Evolutionary conservation across 139 green algal species (phyloP), one percentile per base, ranked within the genome.

Genomic region (Tetradesmus obliquus): DNA sequence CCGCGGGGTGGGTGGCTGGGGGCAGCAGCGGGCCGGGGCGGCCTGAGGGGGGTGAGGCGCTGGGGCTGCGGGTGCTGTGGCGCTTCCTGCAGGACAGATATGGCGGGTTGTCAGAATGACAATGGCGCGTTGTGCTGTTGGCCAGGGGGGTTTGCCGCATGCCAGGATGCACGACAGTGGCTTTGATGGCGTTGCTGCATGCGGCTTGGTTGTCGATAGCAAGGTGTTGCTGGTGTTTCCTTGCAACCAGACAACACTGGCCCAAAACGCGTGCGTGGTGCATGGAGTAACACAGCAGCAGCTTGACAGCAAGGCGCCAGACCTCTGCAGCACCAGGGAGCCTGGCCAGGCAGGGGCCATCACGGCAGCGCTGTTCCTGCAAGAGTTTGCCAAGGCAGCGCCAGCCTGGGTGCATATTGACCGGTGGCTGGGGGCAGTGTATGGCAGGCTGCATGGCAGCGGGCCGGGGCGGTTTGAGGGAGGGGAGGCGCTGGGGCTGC

Each of bases 11-110:
- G 81, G 92, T 90, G 5, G 54, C 74, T 57, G 82, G 81, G 7
- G 54, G 5, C 2, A 53, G 32, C 3, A 79, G 72, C 12, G 76
- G 92, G 20, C 92, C 93, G 3, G 95, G 95, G 1, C 85, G 92
- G 90, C 96, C 95, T 51, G 96, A 97, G 88, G 96, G 96, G 4
- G 96, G 95, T 0, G 96, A 97, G 89, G 93, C 95, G 66, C 84
- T 93, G 60, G 95, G 60, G 22, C 82, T 97, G 87, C 69, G 95
- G 58, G 95, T 94, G 13, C 69, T 97, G 86, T 91, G 88, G 88
- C 53, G 76, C 12, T 87, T 87, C 55, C 54, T 84, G n/a, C 88
- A 86, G 55, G 24, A 86, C 9, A 79, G 76, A 32, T 91, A 87
- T 71, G 69, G 69, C 2, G 20, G 32, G 32, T 45, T 45, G 32